Conservation (phyloP, 2,329 filamentous ascomycete species). For the Aspergillus calidoustus region DNA sequence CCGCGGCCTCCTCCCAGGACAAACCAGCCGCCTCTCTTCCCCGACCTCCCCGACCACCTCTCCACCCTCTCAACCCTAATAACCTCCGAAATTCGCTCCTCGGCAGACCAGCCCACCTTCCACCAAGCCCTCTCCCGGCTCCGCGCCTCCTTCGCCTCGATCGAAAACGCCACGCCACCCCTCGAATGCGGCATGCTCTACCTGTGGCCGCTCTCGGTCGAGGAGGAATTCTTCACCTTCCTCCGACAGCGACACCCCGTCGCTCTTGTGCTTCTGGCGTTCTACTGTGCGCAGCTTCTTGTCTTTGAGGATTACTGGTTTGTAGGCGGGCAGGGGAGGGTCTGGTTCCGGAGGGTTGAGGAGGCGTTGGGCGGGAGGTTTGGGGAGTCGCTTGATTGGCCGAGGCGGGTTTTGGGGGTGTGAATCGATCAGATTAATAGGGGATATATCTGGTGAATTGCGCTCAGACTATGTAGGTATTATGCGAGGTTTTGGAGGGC, state of each 20-base stretch:
- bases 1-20: no score
- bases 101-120: not conserved
- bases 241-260: slow-evolving; percentile 1
- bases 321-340: not conserved
- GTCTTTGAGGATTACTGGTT: slow-evolving; percentile 18
- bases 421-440: no score
- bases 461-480: no score
- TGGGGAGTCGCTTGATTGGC: not conserved
- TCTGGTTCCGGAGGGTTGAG: not conserved
- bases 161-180: not conserved
- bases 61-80: not conserved
- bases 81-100: not conserved
- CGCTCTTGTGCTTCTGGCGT: slow-evolving; percentile 7
- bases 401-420: not conserved
- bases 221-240: slow-evolving; percentile 9
- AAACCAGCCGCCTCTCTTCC: no score
- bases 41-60: no score
- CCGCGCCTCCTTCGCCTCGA: not conserved
- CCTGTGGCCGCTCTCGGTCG: slow-evolving; percentile 15
- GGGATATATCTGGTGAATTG: no score
- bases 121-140: slow-evolving; percentile 6
- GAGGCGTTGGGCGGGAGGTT: not conserved
- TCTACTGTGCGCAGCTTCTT: slow-evolving; percentile 15
- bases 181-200: slow-evolving; percentile 16
- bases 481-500: no score